Conservation (phyloP, 2,329 filamentous ascomycete species). For the Parastagonospora nodorum region DNA sequence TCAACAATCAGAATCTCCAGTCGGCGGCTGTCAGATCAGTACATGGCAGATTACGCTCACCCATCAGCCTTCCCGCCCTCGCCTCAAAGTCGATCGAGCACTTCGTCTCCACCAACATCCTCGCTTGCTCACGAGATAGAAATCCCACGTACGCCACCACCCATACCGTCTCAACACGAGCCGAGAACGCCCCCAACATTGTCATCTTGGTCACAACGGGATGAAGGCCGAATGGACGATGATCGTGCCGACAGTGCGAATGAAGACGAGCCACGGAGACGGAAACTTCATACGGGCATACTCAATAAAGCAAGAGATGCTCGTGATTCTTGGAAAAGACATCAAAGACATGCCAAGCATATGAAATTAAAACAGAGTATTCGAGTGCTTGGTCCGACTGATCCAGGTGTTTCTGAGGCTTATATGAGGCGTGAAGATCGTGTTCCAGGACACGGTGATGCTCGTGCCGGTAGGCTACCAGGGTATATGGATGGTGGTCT, state of each 20-base stretch:
- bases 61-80: constrained; percentile 10
- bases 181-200: not conserved
- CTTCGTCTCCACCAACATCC: constrained; percentile 12
- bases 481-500: constrained; percentile 7
- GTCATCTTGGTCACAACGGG: not conserved
- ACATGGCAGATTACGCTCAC: constrained; percentile 9
- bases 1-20: constrained; percentile 7
- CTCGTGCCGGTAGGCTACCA: constrained; percentile 5
- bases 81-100: constrained; percentile 4
- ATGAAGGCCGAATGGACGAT: not conserved
- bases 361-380: constrained; percentile 41
- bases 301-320: constrained; percentile 30
- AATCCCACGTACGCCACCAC: constrained; percentile 7
- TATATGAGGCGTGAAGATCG: constrained; percentile 13
- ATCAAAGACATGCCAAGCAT: constrained; percentile 25
- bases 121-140: constrained; percentile 10
- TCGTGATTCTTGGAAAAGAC: constrained; percentile 27
- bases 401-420: constrained; percentile 23
- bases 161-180: not conserved
- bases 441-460: constrained; percentile 1
- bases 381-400: constrained; percentile 34
- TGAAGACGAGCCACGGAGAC: constrained; percentile 9
- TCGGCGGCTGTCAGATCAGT: constrained; percentile 10
- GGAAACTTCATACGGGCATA: constrained; percentile 6
- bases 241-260: constrained; percentile 1